Evolutionary conservation across 352 stramenopile genomes (phyloP).

Genomic region (Globisporangium cystogenes): DNA sequence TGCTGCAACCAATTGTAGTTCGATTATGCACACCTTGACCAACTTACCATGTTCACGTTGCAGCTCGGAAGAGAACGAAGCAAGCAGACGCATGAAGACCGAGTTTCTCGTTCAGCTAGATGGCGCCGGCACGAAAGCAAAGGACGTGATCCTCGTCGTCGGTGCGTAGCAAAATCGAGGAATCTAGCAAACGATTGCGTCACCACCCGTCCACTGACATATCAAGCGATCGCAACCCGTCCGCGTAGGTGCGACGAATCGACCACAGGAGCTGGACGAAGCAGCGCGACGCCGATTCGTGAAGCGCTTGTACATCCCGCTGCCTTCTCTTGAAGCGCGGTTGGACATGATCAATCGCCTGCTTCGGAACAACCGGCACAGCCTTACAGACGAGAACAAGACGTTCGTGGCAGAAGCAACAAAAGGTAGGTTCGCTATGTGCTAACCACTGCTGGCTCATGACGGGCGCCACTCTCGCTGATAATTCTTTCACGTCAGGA

Average conservation of each 20-base stretch:
- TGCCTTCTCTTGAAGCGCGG: constrained; percentile 88
- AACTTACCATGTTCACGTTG: neutral
- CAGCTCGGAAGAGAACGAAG: constrained; percentile 96
- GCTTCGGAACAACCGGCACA: constrained; percentile 92
- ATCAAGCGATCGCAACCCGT: neutral
- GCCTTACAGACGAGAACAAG: constrained; percentile 85
- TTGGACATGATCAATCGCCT: constrained; percentile 88
- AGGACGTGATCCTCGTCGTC: constrained; percentile 89
- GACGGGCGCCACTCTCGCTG: neutral
- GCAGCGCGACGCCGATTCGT: constrained; percentile 95
- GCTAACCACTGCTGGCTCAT: neutral
- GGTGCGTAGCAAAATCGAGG: constrained; percentile 23
- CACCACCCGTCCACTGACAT: neutral
- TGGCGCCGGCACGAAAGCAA: constrained; percentile 88
- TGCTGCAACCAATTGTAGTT: too few species aligned
- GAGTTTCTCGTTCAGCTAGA: constrained; percentile 99
- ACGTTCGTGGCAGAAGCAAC: constrained; percentile 82
- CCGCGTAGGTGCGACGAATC: constrained; percentile 92
- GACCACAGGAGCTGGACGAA: constrained; percentile 97
- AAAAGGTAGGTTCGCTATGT: constrained; percentile 42
- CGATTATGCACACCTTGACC: neutral
- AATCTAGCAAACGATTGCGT: neutral
- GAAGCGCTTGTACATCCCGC: constrained; percentile 97
- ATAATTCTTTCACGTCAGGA: constrained; percentile 32
- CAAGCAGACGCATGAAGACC: constrained; percentile 96